Percentiles rank a stretch among this genome's conserved stretches.
Evolutionary conservation across 257 asterid genomes (phyloP).

Genomic region (Penstemon davidsonii): DNA sequence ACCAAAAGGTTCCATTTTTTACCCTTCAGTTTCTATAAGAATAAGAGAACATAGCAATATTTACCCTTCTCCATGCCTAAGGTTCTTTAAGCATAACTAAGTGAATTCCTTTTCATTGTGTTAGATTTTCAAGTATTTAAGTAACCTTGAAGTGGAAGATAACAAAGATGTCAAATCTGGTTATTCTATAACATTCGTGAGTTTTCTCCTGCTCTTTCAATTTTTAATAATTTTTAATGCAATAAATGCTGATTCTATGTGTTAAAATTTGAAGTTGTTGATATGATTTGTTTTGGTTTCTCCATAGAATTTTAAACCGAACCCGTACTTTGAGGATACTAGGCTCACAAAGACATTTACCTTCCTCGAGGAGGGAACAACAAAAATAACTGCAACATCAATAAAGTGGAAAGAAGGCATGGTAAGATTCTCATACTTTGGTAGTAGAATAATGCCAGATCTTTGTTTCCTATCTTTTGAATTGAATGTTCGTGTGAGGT

Average conservation of each 20-base stretch:
- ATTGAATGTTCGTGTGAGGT: conserved; percentile 5
- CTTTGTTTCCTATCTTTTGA: conserved; percentile 25
- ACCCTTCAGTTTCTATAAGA: not conserved
- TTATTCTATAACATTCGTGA: conserved; percentile 81
- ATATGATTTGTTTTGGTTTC: conserved; percentile 13
- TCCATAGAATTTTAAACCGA: conserved; percentile 66
- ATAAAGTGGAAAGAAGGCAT: conserved; percentile 93
- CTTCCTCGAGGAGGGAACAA: conserved; percentile 83
- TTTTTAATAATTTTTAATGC: not conserved
- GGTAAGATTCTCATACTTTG: conserved; percentile 44
- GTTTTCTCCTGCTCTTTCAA: conserved; percentile 29
- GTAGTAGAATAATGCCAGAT: not conserved
- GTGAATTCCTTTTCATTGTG: conserved; percentile 17
- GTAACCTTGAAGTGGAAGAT: conserved; percentile 90
- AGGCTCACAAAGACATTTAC: conserved; percentile 75
- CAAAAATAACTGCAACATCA: conserved; percentile 73
- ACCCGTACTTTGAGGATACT: conserved; percentile 79
- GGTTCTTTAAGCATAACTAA: conserved; percentile 4
- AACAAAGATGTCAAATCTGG: conserved; percentile 90
- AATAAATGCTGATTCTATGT: conserved; percentile 4
- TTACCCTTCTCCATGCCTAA: not conserved
- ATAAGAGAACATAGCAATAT: not conserved
- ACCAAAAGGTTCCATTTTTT: conserved; percentile 46
- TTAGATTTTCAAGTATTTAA: conserved; percentile 82
- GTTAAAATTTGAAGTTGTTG: conserved; percentile 17